These are phyloP conservation scores for Goniomonas avonlea DNA, from an alignment of 78 protist genomes.

Conservation along the genomic window DNA sequence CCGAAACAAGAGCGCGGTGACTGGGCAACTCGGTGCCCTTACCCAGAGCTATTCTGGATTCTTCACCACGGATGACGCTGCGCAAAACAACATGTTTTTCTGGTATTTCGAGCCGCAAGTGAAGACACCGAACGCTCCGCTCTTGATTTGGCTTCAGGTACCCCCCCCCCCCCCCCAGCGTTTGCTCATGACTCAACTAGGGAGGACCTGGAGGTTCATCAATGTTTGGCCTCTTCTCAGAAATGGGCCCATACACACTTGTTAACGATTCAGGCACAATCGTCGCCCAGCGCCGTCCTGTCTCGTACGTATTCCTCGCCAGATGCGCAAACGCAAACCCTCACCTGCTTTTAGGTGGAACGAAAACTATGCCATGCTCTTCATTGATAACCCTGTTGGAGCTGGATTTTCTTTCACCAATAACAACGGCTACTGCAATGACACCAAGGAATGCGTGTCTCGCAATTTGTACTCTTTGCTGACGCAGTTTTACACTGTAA, in stretches of 20 bases:
- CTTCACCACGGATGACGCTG: background rate
- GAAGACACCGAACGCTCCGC: constrained; percentile 15
- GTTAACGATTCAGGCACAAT: background rate
- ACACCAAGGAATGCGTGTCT: constrained; percentile 2
- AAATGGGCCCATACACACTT: constrained; percentile 32
- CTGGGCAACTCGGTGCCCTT: no score
- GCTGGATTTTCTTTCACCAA: constrained; percentile 37
- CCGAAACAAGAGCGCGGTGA: no score
- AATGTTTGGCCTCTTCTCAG: constrained; percentile 29
- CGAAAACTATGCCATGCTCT: constrained; percentile 21
- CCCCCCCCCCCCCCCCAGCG: no score
- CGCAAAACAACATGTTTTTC: constrained; percentile 17
- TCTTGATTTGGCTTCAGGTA: constrained; percentile 39
- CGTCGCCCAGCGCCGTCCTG: background rate
- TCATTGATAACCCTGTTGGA: constrained; percentile 55
- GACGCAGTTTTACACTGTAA: background rate
- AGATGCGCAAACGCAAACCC: background rate
- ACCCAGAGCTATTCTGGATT: background rate
- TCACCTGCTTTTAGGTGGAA: constrained; percentile 20
- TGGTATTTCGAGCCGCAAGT: constrained; percentile 18
- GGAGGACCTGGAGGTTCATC: constrained; percentile 51
- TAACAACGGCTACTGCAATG: constrained; percentile 1
- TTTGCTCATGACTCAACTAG: no score
- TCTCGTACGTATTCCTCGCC: background rate
- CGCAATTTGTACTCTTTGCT: background rate